Conservation (phyloP, 345 rosid species). For the Populus pruinosa region DNA sequence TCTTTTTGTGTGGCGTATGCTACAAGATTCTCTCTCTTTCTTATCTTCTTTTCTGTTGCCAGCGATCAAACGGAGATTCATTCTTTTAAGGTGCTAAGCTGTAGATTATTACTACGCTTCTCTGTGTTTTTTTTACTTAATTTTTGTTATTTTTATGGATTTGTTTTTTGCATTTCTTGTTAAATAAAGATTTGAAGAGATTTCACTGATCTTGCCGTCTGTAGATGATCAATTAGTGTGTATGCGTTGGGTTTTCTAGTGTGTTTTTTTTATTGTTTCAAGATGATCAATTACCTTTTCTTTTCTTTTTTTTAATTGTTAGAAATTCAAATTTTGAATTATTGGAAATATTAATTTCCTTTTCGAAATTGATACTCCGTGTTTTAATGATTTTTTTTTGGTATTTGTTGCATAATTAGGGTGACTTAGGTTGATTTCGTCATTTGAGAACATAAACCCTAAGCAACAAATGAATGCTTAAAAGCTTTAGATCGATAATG, state of each 20-base stretch:
- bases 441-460: background rate
- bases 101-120: background rate
- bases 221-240: no score
- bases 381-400: background rate
- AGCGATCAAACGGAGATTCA: conserved; percentile 1
- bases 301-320: no score
- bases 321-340: no score
- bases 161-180: background rate
- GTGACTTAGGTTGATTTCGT: background rate
- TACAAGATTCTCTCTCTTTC: background rate
- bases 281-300: no score
- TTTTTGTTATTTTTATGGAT: no score
- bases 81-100: background rate
- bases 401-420: background rate
- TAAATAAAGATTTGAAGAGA: background rate
- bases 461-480: background rate
- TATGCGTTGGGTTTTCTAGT: no score
- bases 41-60: background rate
- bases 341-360: no score
- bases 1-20: background rate
- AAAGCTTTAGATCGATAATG: background rate
- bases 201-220: no score
- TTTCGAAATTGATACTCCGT: background rate
- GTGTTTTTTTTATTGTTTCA: no score
- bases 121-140: background rate